Evolutionary conservation across 768 basidiomycete species (phyloP).

Genomic region (Kwoniella sp.): DNA sequence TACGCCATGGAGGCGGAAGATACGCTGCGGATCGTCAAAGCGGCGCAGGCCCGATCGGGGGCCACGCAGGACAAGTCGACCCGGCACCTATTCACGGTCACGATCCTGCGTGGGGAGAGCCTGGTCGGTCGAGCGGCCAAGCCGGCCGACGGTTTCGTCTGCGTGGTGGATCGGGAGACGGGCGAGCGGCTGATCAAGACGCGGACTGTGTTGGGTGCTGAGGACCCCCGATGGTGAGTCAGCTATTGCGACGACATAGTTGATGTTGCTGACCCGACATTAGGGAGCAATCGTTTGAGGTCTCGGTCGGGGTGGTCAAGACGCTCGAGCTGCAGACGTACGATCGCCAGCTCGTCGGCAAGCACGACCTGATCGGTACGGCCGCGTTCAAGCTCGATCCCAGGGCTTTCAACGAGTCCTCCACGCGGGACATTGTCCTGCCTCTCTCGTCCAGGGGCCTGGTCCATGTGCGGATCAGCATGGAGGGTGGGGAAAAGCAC

Average conservation of each 20-base stretch:
- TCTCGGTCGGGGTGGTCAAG: constrained; percentile 31
- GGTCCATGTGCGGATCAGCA: constrained; percentile 38
- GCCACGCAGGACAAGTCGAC: constrained; percentile 4
- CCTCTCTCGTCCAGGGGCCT: constrained; percentile 35
- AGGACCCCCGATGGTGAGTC: constrained; percentile 46
- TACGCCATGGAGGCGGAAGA: constrained; percentile 48
- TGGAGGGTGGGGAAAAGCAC: constrained; percentile 44
- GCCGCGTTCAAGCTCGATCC: constrained; percentile 45
- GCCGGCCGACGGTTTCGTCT: constrained; percentile 43
- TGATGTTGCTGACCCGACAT: neutral
- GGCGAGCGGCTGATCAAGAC: constrained; percentile 44
- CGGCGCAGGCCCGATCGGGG: constrained; percentile 11
- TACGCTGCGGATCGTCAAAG: constrained; percentile 38
- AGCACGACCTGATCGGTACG: constrained; percentile 46
- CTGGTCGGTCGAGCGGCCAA: constrained; percentile 33
- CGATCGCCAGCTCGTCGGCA: constrained; percentile 49
- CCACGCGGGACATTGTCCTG: constrained; percentile 36
- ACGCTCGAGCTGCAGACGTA: constrained; percentile 35
- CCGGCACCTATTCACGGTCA: constrained; percentile 39
- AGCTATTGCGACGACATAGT: neutral
- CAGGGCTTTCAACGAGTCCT: constrained; percentile 19
- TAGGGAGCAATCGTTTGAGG: constrained; percentile 47
- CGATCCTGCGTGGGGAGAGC: constrained; percentile 40
- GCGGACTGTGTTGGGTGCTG: constrained; percentile 40
- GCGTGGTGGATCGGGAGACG: constrained; percentile 27